Evolutionary conservation across 2,329 filamentous ascomycete species (phyloP).

Genomic region (Cytospora piceae): DNA sequence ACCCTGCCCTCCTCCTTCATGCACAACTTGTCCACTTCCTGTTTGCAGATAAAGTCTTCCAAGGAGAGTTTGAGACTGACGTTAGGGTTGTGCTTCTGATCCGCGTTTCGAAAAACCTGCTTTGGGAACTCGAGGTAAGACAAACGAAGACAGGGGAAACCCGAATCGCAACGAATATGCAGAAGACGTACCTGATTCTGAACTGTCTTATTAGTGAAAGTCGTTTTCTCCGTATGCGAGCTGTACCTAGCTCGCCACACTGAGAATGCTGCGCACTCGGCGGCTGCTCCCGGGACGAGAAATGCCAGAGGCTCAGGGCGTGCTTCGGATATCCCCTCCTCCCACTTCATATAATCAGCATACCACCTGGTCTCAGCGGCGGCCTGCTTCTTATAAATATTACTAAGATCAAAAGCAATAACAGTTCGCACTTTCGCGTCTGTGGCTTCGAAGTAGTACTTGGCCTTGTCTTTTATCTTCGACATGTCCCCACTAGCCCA

Average conservation of each 20-base stretch:
- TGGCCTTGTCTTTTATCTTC: not conserved
- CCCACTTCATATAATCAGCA: not conserved
- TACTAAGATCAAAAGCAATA: not conserved
- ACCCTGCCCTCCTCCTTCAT: not conserved
- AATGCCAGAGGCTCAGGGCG: not conserved
- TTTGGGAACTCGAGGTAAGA: not conserved
- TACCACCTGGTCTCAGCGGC: conserved; percentile 1
- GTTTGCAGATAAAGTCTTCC: not conserved
- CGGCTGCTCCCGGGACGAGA: not conserved
- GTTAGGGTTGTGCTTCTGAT: not conserved
- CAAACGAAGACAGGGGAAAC: no score
- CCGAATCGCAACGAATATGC: no score
- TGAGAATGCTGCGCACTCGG: not conserved
- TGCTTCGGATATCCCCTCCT: not conserved
- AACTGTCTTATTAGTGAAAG: not conserved
- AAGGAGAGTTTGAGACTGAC: not conserved
- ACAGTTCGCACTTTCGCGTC: not conserved
- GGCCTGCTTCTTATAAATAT: not conserved
- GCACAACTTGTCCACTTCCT: not conserved
- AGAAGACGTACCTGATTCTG: not conserved
- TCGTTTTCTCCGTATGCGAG: not conserved
- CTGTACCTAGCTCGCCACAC: not conserved
- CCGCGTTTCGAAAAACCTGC: not conserved
- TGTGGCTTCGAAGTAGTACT: conserved; percentile 3
- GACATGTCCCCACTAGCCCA: not conserved